A percentile compares a stretch with the other conserved stretches of the same genome.
These are phyloP conservation scores for Scheffersomyces spartinae DNA, from an alignment of 805 yeast genomes.

Conservation along the genomic window DNA sequence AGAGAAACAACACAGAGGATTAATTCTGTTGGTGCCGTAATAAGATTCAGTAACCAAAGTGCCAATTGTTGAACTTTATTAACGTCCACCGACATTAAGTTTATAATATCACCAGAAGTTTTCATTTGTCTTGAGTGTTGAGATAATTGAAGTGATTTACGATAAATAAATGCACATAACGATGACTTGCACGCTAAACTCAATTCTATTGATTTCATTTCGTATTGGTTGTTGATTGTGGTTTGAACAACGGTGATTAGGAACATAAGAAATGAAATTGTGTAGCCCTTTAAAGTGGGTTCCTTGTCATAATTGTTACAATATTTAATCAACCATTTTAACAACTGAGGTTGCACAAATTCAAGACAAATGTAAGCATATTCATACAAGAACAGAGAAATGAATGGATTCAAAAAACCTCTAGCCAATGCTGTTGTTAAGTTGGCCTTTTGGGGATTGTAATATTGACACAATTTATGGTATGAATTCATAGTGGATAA, in stretches of 20 bases:
- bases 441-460: too few relatives aligned
- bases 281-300: slow-evolving; percentile 47
- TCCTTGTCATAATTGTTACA: slow-evolving; percentile 23
- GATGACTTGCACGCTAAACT: slow-evolving; percentile 59
- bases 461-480: too few relatives aligned
- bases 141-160: slow-evolving; percentile 60
- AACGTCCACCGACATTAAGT: slow-evolving; percentile 70
- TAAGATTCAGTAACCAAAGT: slow-evolving; percentile 39
- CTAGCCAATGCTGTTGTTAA: neutral
- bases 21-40: slow-evolving; percentile 50
- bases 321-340: slow-evolving; percentile 52
- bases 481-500: slow-evolving; percentile 44
- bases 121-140: slow-evolving; percentile 47
- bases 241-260: slow-evolving; percentile 49
- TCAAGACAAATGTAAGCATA: slow-evolving; percentile 11
- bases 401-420: neutral
- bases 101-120: slow-evolving; percentile 72
- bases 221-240: slow-evolving; percentile 56
- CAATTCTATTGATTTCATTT: slow-evolving; percentile 43
- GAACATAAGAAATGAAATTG: slow-evolving; percentile 57
- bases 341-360: slow-evolving; percentile 75
- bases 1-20: slow-evolving; percentile 42
- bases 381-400: slow-evolving; percentile 6
- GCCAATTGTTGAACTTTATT: slow-evolving; percentile 48
- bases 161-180: slow-evolving; percentile 54